Base-by-base conservation (phyloP, 208 protist species). In the Vickermania ingenoplastis region DNA sequence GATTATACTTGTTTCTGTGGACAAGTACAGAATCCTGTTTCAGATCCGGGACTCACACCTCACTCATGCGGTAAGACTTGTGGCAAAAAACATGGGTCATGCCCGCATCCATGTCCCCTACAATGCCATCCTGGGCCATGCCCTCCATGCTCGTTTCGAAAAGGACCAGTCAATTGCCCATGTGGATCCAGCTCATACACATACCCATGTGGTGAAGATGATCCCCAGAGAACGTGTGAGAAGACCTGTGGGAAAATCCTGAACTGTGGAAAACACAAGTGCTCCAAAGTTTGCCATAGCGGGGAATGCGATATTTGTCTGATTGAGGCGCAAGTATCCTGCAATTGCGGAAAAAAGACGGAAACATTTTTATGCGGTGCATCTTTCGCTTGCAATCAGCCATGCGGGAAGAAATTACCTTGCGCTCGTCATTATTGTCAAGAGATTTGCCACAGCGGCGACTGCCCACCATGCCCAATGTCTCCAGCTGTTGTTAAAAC, bases 51-150 rank as follows among this genome's bases (percentile, higher is more conserved):
- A 7, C 11, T 45, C 11, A 45, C 36, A 17, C 36, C 36, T 17
- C 36, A 45, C 36, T n/a, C 11, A 5, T 59, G 55, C 41, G 55
- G 55, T 23, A n/a, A 50, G 21, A 27, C 26, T 5, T 59, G 55
- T 27, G 55, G 55, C 21, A n/a, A 29, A n/a, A 59, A 30, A 13
- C 55, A 22, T n/a, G 21, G 26, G 11, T 5, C 21, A 7, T 54
- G 50, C 50, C 50, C 50, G 5, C 50, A 54, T n/a, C n/a, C 50
- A 7, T 54, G 50, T n/a, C 23, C 23, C 11, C 14, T 54, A 13
- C 50, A n/a, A n/a, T 54, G 50, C 50, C 50, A 54, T 24, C 50
- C 50, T 24, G 50, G 50, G 17, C 50, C 50, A 54, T 54, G 50
- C 23, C 50, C 50, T 27, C 50, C 50, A 13, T 54, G 50, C 55